phyloP scores from a whole-genome alignment of 1,284 basidiomycete species.

The Irpex lacteus region DNA sequence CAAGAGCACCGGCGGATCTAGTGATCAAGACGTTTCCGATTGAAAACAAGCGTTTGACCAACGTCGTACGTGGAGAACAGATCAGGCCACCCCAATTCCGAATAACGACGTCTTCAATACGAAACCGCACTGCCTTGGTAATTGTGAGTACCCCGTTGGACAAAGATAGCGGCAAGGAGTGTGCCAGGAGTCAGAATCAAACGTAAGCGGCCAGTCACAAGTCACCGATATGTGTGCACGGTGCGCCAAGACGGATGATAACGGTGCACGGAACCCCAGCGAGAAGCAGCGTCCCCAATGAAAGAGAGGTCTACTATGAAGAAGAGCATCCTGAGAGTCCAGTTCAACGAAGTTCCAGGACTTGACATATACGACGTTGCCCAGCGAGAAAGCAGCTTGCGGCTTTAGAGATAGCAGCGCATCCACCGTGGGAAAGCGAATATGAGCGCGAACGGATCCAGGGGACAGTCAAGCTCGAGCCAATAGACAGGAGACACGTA shows the following conservation, averaged over 20 bases:
- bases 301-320: background rate
- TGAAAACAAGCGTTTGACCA: background rate
- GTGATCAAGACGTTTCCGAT: background rate
- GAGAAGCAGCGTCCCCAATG: background rate
- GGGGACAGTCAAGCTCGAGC: background rate
- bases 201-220: background rate
- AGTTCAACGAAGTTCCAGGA: background rate
- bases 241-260: background rate
- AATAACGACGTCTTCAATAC: background rate
- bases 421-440: no score
- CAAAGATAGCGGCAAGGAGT: background rate
- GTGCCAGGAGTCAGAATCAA: background rate
- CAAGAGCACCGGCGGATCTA: conserved; percentile 2
- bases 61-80: background rate
- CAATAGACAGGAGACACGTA: background rate
- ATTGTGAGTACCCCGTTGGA: background rate
- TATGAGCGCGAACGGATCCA: background rate
- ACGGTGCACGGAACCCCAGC: background rate
- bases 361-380: no score
- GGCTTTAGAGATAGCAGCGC: no score
- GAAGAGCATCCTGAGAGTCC: background rate
- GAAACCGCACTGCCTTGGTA: background rate
- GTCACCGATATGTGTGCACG: background rate
- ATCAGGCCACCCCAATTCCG: background rate
- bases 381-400: no score